Evolutionary conservation across 2,329 filamentous ascomycete species (phyloP).

Genomic region (Alternaria rosae): DNA sequence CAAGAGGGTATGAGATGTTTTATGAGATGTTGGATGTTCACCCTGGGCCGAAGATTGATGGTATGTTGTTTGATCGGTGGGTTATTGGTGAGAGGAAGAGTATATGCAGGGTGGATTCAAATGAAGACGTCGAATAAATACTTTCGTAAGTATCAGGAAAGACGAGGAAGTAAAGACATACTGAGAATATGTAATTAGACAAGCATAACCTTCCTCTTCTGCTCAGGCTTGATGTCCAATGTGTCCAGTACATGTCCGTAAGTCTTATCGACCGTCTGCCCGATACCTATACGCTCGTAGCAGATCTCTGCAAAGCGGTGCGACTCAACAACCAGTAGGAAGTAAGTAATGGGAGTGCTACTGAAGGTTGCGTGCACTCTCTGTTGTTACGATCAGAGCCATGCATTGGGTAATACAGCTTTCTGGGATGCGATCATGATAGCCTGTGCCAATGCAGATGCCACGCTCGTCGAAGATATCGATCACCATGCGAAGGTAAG

Average conservation of each 20-base stretch:
- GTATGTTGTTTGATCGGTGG: not conserved
- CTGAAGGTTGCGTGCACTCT: not conserved
- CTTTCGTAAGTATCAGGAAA: not conserved
- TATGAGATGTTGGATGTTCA: not conserved
- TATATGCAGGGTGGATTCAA: not conserved
- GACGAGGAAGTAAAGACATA: not conserved
- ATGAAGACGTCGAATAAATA: not conserved
- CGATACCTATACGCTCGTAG: not conserved
- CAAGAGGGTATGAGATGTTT: not conserved
- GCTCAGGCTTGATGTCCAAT: not conserved
- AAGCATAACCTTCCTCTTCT: not conserved
- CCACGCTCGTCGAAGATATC: not conserved
- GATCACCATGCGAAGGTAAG: not conserved
- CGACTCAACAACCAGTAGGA: not conserved
- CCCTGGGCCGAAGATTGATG: not conserved
- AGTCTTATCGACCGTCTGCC: not conserved
- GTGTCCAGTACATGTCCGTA: not conserved
- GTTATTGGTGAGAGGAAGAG: not conserved
- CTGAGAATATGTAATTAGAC: not conserved
- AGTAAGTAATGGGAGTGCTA: not conserved
- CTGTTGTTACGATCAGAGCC: not conserved
- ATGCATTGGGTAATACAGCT: not conserved
- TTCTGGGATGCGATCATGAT: not conserved
- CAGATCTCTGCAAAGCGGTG: not conserved
- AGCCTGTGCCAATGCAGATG: not conserved